Evolutionary conservation across 345 rosid genomes (phyloP).

Genomic region (Populus alba): DNA sequence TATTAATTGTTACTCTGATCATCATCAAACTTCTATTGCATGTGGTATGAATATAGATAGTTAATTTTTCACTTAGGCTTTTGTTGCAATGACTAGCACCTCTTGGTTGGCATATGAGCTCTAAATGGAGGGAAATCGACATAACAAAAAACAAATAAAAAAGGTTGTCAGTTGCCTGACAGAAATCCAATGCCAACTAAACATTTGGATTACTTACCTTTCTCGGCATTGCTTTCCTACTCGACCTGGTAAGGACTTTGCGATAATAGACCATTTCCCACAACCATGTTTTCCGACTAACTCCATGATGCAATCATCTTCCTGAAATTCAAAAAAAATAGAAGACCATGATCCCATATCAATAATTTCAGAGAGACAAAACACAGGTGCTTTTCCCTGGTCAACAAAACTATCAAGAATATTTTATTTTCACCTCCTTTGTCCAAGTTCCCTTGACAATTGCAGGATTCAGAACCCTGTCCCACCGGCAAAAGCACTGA

Average conservation of each 20-base stretch:
- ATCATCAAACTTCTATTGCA: too few species aligned
- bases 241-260: constrained; percentile 28
- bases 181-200: too few species aligned
- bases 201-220: constrained; percentile 15
- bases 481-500: constrained; percentile 37
- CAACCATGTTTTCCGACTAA: constrained; percentile 14
- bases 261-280: constrained; percentile 29
- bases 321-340: constrained; percentile 19
- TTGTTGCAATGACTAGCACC: too few species aligned
- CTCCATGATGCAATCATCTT: constrained; percentile 21
- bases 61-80: too few species aligned
- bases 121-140: not conserved
- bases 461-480: constrained; percentile 27
- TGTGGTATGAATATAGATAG: too few species aligned
- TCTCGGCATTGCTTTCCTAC: constrained; percentile 32
- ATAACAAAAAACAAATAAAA: not conserved
- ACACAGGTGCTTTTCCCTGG: not conserved
- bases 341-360: not conserved
- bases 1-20: too few species aligned
- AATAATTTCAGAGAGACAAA: not conserved
- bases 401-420: not conserved
- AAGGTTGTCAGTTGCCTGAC: not conserved
- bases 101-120: not conserved
- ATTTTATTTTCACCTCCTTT: constrained; percentile 21
- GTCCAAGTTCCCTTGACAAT: constrained; percentile 31